These are phyloP conservation scores for Emmonsiellopsis sp. DNA, from an alignment of 2,329 filamentous ascomycete species.

Conservation along the genomic window DNA sequence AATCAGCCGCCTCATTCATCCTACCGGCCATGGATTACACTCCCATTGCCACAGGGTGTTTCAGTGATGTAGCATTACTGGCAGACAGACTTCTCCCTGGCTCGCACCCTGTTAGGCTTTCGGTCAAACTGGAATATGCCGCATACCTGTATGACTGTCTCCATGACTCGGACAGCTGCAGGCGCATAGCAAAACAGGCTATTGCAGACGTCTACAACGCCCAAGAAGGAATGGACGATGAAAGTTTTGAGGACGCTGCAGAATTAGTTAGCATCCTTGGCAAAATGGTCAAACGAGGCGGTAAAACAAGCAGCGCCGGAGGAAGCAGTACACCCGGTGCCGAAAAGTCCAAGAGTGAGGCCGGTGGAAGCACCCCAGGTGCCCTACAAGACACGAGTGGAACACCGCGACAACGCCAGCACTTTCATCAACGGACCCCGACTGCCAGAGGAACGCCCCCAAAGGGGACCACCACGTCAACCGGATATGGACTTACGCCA, in stretches of 20 bases:
- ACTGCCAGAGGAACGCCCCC: not conserved
- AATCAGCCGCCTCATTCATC: constrained; percentile 60
- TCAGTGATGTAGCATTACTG: constrained; percentile 65
- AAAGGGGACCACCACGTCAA: not conserved
- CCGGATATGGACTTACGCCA: constrained; percentile 1
- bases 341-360: constrained; percentile 24
- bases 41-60: constrained; percentile 70
- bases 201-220: constrained; percentile 89
- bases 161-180: constrained; percentile 68
- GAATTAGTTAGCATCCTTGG: constrained; percentile 78
- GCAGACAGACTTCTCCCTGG: constrained; percentile 72
- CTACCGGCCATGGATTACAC: constrained; percentile 74
- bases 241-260: constrained; percentile 87
- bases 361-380: constrained; percentile 15
- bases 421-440: constrained; percentile 2
- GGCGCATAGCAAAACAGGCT: constrained; percentile 68
- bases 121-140: constrained; percentile 83
- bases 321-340: constrained; percentile 24
- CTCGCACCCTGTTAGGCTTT: constrained; percentile 80
- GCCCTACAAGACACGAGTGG: constrained; percentile 2
- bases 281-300: constrained; percentile 75
- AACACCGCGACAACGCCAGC: constrained; percentile 9
- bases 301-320: constrained; percentile 23
- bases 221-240: constrained; percentile 85
- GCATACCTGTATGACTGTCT: constrained; percentile 91